phyloP scores from a whole-genome alignment of 1,284 basidiomycete species.

The Marasmius tenuissimus region DNA sequence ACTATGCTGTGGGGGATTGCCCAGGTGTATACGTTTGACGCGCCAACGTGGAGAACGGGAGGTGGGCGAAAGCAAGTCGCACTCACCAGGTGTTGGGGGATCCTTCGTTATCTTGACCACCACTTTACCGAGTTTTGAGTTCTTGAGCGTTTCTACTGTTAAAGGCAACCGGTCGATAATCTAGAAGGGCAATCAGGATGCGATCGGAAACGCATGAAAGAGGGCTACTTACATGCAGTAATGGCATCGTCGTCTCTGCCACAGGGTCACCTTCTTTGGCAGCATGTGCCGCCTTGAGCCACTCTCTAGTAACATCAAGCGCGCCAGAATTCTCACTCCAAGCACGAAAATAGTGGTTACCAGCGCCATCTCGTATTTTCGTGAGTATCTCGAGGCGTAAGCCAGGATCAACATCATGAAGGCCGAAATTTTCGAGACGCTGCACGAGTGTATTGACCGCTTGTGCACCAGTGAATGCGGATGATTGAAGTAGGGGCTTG shows the following conservation, averaged over 20 bases:
- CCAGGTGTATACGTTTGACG: slow-evolving; percentile 15
- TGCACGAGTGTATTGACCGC: slow-evolving; percentile 59
- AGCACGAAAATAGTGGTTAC: slow-evolving; percentile 80
- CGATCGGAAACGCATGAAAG: not conserved
- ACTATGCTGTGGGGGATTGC: not conserved
- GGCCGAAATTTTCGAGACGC: slow-evolving; percentile 57
- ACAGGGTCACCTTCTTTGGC: slow-evolving; percentile 55
- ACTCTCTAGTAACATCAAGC: slow-evolving; percentile 75
- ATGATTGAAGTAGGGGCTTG: slow-evolving; percentile 51
- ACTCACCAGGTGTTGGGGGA: slow-evolving; percentile 68
- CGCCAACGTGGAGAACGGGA: slow-evolving; percentile 20
- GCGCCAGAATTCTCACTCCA: slow-evolving; percentile 74
- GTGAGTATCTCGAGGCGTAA: slow-evolving; percentile 69
- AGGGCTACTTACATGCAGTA: slow-evolving; percentile 67
- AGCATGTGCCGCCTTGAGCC: slow-evolving; percentile 67
- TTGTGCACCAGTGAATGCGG: slow-evolving; percentile 65
- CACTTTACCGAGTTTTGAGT: slow-evolving; percentile 75
- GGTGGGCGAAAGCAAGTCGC: slow-evolving; percentile 18
- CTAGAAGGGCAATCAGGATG: slow-evolving; percentile 33
- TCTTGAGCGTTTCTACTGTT: slow-evolving; percentile 62
- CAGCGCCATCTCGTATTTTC: slow-evolving; percentile 77
- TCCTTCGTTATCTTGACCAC: slow-evolving; percentile 73
- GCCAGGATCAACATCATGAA: slow-evolving; percentile 57
- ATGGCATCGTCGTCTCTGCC: slow-evolving; percentile 77
- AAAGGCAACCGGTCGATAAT: slow-evolving; percentile 80